These are phyloP conservation scores for Aurinia saxatilis DNA, from an alignment of 345 rosid species.

Conservation along the genomic window DNA sequence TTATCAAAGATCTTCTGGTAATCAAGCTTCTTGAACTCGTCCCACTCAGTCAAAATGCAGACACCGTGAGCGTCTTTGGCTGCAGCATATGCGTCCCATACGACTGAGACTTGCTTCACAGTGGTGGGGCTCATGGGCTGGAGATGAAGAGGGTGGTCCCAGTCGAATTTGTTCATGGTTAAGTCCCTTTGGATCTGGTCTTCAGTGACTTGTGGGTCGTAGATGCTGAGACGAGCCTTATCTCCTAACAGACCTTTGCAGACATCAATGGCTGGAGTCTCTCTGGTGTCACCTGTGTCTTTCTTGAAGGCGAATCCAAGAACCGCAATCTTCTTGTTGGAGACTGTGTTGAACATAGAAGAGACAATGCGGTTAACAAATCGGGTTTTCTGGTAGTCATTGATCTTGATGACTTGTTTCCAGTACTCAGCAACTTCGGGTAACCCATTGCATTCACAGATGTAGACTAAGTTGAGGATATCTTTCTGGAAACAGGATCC, in stretches of 20 bases:
- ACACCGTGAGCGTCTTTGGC: slow-evolving; percentile 74
- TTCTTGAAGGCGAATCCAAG: slow-evolving; percentile 90
- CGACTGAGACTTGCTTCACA: slow-evolving; percentile 68
- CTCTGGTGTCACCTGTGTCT: slow-evolving; percentile 89
- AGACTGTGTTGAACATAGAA: slow-evolving; percentile 85
- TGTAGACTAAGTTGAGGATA: slow-evolving; percentile 78
- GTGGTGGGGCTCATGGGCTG: slow-evolving; percentile 87
- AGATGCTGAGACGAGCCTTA: slow-evolving; percentile 72
- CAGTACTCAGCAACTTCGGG: slow-evolving; percentile 93
- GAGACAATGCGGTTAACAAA: slow-evolving; percentile 82
- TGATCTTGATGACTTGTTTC: slow-evolving; percentile 94
- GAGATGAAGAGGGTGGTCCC: slow-evolving; percentile 92
- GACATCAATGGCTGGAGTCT: slow-evolving; percentile 88
- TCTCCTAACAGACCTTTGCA: slow-evolving; percentile 93
- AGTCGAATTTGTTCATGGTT: slow-evolving; percentile 83
- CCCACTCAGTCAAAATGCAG: slow-evolving; percentile 90
- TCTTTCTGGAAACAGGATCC: slow-evolving; percentile 94
- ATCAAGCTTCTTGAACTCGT: slow-evolving; percentile 76
- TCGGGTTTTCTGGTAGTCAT: slow-evolving; percentile 78
- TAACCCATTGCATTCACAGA: slow-evolving; percentile 89
- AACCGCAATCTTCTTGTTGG: slow-evolving; percentile 75
- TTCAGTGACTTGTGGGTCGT: slow-evolving; percentile 80
- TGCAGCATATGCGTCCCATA: slow-evolving; percentile 86
- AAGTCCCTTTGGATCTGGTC: slow-evolving; percentile 93
- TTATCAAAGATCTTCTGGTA: slow-evolving; percentile 70